Percentiles rank a stretch among this genome's conserved stretches.
Conservation (phyloP, 495 filamentous ascomycete species). For the Xylaria intraflava region DNA sequence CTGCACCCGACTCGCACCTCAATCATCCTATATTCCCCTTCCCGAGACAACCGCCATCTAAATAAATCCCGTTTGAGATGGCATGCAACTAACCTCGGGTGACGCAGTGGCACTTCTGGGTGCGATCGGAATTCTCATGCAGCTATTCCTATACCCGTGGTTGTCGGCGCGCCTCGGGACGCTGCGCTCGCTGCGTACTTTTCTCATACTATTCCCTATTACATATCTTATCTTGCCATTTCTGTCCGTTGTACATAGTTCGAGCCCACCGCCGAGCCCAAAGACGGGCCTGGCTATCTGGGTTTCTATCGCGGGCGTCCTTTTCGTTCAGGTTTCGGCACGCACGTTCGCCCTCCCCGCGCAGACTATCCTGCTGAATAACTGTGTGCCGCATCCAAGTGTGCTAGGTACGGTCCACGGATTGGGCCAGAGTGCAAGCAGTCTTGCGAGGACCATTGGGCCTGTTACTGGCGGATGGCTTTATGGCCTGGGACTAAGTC, state of each 20-base stretch:
- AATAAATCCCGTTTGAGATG: background rate
- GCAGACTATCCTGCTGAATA: conserved; percentile 74
- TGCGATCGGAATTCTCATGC: conserved; percentile 66
- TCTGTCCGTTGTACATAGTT: conserved; percentile 61
- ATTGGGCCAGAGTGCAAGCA: conserved; percentile 66
- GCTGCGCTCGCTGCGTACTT: conserved; percentile 58
- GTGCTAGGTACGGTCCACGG: conserved; percentile 81
- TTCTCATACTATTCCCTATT: conserved; percentile 65
- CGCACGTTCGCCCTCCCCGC: conserved; percentile 79
- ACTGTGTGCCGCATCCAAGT: conserved; percentile 72
- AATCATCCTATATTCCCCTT: too few relatives aligned
- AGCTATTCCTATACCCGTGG: conserved; percentile 68
- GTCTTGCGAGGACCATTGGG: conserved; percentile 64
- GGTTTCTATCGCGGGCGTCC: conserved; percentile 58
- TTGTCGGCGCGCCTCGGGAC: conserved; percentile 64
- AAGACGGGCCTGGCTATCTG: conserved; percentile 63
- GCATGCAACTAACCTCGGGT: background rate
- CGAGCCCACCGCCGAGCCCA: conserved; percentile 50
- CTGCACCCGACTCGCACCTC: too few relatives aligned
- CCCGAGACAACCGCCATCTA: too few relatives aligned
- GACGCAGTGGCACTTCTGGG: conserved; percentile 61
- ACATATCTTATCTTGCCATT: conserved; percentile 68
- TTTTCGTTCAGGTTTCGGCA: conserved; percentile 67
- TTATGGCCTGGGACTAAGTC: conserved; percentile 63
- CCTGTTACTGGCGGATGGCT: conserved; percentile 64